Evolutionary conservation across 768 basidiomycete species (phyloP).

Genomic region (Rhizopogon roseolus): DNA sequence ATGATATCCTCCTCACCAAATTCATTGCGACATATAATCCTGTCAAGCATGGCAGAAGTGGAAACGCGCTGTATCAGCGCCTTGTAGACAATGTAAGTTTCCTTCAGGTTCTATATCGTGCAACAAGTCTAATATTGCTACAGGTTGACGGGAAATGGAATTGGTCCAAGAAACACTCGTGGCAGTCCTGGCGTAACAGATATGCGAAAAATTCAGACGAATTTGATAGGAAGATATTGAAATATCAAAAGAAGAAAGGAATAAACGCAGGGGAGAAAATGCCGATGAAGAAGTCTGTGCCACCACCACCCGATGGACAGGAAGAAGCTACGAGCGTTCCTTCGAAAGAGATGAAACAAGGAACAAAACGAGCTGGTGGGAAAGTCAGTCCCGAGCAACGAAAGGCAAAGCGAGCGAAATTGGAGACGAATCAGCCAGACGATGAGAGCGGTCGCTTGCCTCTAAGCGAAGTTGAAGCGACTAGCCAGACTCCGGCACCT

Average conservation of each 20-base stretch:
- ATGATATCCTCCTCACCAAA: slow-evolving; percentile 39
- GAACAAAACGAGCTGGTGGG: neutral
- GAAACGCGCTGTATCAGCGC: slow-evolving; percentile 38
- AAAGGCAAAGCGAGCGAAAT: neutral
- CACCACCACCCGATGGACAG: neutral
- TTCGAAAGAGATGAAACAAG: neutral
- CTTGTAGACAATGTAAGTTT: slow-evolving; percentile 41
- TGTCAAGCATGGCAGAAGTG: slow-evolving; percentile 34
- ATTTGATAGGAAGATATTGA: slow-evolving; percentile 40
- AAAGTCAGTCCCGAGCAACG: neutral
- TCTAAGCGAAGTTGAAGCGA: neutral
- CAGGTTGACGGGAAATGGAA: slow-evolving; percentile 41
- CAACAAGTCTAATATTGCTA: neutral
- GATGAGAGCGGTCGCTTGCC: neutral
- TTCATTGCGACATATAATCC: slow-evolving; percentile 50
- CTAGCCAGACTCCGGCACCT: neutral
- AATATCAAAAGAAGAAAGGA: slow-evolving; percentile 31
- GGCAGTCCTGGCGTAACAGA: slow-evolving; percentile 62
- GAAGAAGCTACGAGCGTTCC: neutral
- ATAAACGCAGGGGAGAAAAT: neutral
- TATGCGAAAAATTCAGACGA: slow-evolving; percentile 40
- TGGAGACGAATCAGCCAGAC: neutral
- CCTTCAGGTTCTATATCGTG: neutral
- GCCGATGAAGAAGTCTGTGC: slow-evolving; percentile 3
- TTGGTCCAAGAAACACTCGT: slow-evolving; percentile 49